These are phyloP conservation scores for Immersiporthe knoxdaviesiana DNA, from an alignment of 2,329 filamentous ascomycete species.

Conservation along the genomic window DNA sequence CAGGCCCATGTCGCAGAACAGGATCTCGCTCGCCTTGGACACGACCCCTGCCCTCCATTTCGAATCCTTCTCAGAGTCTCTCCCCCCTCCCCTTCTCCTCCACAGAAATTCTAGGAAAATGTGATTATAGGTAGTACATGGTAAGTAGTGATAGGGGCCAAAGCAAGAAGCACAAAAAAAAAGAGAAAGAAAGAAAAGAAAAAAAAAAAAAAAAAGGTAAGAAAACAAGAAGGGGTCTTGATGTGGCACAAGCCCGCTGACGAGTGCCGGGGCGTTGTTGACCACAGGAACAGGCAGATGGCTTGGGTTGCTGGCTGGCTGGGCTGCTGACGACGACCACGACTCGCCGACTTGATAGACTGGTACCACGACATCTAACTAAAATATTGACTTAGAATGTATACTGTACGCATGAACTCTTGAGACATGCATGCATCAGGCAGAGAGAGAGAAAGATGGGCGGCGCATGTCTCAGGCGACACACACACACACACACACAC, in stretches of 20 bases:
- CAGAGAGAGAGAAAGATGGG: neutral
- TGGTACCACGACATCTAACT: constrained; percentile 16
- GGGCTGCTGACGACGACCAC: neutral
- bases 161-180: neutral
- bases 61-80: neutral
- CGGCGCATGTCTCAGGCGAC: neutral
- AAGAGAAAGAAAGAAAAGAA: neutral
- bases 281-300: too few relatives aligned
- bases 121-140: too few relatives aligned
- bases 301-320: neutral
- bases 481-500: neutral
- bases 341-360: constrained; percentile 7
- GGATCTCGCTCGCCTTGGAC: neutral
- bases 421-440: constrained; percentile 14
- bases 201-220: neutral
- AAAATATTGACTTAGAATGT: too few relatives aligned
- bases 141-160: neutral
- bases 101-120: too few relatives aligned
- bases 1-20: neutral
- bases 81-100: too few relatives aligned
- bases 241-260: neutral
- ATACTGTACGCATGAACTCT: neutral
- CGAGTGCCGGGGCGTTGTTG: neutral
- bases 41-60: neutral
- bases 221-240: neutral